Conservation (phyloP, 2,329 filamentous ascomycete species). For the Hymenoscyphus fructigenus region DNA sequence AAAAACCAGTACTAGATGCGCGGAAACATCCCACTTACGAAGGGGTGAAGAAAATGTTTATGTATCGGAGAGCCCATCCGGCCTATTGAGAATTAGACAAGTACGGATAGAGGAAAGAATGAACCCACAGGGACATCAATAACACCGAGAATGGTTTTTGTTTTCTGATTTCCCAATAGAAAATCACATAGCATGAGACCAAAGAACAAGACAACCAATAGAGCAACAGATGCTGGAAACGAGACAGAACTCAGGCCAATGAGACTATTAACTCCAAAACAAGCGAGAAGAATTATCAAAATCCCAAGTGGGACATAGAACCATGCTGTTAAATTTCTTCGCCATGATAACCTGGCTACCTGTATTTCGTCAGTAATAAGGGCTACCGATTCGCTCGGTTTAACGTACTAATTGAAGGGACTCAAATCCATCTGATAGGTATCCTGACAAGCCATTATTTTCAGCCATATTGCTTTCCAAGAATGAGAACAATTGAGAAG, state of each 20-base stretch:
- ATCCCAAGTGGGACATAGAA: slow-evolving; percentile 49
- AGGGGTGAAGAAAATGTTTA: slow-evolving; percentile 58
- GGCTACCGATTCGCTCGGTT: neutral
- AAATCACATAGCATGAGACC: slow-evolving; percentile 48
- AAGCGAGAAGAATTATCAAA: slow-evolving; percentile 40
- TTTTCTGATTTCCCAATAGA: slow-evolving; percentile 48
- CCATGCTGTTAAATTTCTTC: slow-evolving; percentile 43
- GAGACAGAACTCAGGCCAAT: slow-evolving; percentile 48
- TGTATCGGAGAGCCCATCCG: slow-evolving; percentile 57
- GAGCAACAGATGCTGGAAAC: slow-evolving; percentile 61
- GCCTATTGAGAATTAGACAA: slow-evolving; percentile 41
- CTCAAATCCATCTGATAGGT: slow-evolving; percentile 27
- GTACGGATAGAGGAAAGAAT: slow-evolving; percentile 13
- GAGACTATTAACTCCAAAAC: slow-evolving; percentile 42
- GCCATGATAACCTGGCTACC: slow-evolving; percentile 34
- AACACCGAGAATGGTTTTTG: slow-evolving; percentile 46
- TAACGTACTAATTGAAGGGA: slow-evolving; percentile 31
- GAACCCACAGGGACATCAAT: slow-evolving; percentile 53
- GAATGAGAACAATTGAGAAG: slow-evolving; percentile 2
- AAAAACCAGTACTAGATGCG: neutral
- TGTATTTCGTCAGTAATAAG: slow-evolving; percentile 24
- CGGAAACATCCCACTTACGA: slow-evolving; percentile 34
- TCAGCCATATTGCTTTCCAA: slow-evolving; percentile 20
- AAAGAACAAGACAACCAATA: slow-evolving; percentile 54
- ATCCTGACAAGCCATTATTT: slow-evolving; percentile 3